These are phyloP conservation scores for Ophiosphaerella korrae DNA, from an alignment of 2,329 filamentous ascomycete species.

Conservation along the genomic window DNA sequence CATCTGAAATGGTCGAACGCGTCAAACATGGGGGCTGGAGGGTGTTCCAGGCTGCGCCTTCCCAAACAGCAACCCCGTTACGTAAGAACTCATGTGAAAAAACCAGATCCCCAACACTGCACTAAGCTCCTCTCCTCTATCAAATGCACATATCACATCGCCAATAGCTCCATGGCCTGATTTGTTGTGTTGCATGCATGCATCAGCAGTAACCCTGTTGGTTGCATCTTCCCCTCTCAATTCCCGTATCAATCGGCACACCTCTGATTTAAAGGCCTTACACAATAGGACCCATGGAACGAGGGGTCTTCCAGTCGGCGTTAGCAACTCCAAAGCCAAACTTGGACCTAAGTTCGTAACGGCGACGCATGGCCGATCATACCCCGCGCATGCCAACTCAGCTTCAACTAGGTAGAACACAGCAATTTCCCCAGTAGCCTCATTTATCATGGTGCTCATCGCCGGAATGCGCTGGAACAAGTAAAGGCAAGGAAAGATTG, in stretches of 20 bases:
- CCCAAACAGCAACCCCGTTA: neutral
- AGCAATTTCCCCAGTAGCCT: neutral
- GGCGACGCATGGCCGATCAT: neutral
- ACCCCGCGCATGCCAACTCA: neutral
- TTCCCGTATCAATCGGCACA: neutral
- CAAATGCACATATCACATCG: too few species aligned
- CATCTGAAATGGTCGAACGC: neutral
- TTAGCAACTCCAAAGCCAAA: neutral
- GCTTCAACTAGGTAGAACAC: neutral
- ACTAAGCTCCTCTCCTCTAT: too few species aligned
- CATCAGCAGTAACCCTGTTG: neutral
- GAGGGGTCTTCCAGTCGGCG: neutral
- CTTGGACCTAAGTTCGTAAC: neutral
- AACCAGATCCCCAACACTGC: too few species aligned
- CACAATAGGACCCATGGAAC: too few species aligned
- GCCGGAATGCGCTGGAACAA: neutral
- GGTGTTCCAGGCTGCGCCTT: neutral
- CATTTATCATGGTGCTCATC: neutral
- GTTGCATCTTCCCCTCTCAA: neutral
- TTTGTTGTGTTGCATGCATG: too few species aligned
- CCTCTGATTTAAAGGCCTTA: too few species aligned
- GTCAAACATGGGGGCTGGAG: neutral
- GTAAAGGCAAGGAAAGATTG: too few species aligned
- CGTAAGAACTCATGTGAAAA: too few species aligned
- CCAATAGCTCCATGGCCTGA: too few species aligned